Percentiles rank a stretch among this genome's conserved stretches.
Conservation (phyloP, 345 rosid genomes). For the Kernera saxatilis region DNA sequence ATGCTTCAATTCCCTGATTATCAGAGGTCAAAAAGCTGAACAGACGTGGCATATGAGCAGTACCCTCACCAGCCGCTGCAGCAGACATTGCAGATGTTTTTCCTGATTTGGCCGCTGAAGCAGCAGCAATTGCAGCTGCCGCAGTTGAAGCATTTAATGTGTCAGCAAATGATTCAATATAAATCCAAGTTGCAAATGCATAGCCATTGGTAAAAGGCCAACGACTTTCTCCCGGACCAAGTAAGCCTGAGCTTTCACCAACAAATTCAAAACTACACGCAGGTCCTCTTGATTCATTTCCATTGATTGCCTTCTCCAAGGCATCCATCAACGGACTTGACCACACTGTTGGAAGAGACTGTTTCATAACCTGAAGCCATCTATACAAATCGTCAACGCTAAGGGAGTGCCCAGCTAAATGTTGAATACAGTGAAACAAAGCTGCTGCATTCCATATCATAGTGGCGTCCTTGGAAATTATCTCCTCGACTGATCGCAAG, state of each 20-base stretch:
- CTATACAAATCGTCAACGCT: conserved; percentile 61
- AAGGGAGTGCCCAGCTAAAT: conserved; percentile 85
- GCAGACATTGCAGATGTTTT: conserved; percentile 89
- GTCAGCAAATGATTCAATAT: conserved; percentile 95
- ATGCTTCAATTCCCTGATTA: conserved; percentile 92
- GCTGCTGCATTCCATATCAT: conserved; percentile 68
- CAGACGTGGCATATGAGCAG: conserved; percentile 91
- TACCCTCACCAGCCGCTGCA: conserved; percentile 92
- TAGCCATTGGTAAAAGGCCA: conserved; percentile 97
- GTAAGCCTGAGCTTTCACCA: conserved; percentile 94
- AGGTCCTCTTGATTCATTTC: conserved; percentile 94
- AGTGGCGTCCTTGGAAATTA: conserved; percentile 48
- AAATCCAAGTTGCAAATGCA: conserved; percentile 97
- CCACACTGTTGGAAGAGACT: conserved; percentile 57
- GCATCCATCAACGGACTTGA: conserved; percentile 62
- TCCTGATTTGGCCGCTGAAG: conserved; percentile 92
- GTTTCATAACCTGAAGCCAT: conserved; percentile 69
- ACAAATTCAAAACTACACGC: conserved; percentile 86
- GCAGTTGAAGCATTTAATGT: conserved; percentile 89
- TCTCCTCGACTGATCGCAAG: conserved; percentile 72
- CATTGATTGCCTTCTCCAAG: conserved; percentile 78
- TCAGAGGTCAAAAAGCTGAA: conserved; percentile 93
- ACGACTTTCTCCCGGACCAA: conserved; percentile 95
- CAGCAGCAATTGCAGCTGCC: conserved; percentile 94
- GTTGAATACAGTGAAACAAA: conserved; percentile 75